Percentiles rank a stretch among this genome's conserved stretches.
These are phyloP conservation scores for Chenopodium quinoa DNA, from an alignment of 148 eudicot species.

Conservation along the genomic window DNA sequence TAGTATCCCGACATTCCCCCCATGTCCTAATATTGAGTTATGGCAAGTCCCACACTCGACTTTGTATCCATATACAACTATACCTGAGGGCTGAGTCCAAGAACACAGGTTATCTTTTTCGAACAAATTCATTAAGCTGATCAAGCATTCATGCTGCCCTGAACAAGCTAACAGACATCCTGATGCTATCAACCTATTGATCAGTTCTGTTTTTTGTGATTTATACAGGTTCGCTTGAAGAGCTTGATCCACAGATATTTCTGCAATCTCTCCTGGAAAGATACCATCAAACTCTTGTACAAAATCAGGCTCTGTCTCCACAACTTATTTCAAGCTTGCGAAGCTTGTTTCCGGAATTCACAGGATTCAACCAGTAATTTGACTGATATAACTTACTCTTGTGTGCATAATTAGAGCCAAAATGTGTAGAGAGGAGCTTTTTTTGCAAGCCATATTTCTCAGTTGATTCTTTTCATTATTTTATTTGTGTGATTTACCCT, in stretches of 20 bases:
- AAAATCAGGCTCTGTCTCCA: conserved; percentile 39
- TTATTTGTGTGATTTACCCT: not conserved
- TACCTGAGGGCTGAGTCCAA: not conserved
- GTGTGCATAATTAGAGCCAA: not conserved
- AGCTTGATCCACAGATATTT: conserved; percentile 42
- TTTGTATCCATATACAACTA: not conserved
- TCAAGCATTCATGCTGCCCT: not conserved
- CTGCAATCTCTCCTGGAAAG: conserved; percentile 45
- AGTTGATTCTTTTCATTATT: not conserved
- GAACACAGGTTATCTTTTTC: not conserved
- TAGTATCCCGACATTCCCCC: not conserved
- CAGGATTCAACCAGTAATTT: conserved; percentile 31
- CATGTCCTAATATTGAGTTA: not conserved
- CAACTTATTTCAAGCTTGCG: conserved; percentile 48
- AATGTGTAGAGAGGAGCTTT: not conserved
- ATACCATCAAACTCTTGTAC: conserved; percentile 42
- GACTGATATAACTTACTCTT: not conserved
- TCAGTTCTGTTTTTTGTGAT: not conserved
- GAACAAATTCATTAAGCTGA: not conserved
- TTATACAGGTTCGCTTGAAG: conserved; percentile 47
- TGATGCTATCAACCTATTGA: not conserved
- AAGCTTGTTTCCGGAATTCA: conserved; percentile 48
- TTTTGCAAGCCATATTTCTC: not conserved
- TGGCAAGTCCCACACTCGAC: not conserved
- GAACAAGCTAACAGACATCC: not conserved